phyloP scores from a whole-genome alignment of 495 filamentous ascomycete species.

The Aspergillus conjunctus region DNA sequence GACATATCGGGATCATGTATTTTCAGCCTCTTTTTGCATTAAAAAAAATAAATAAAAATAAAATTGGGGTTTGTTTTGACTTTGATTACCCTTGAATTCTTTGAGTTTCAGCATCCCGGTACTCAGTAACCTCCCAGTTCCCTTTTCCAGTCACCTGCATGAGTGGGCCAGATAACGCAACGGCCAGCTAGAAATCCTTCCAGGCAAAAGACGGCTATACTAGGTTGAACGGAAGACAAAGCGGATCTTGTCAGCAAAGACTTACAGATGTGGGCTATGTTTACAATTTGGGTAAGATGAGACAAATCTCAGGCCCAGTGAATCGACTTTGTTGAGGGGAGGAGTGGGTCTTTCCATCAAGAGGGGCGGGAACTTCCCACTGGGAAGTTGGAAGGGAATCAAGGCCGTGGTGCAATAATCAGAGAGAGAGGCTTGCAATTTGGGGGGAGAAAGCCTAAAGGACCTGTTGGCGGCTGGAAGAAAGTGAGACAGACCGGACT shows the following conservation, averaged over 20 bases:
- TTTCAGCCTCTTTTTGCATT: too few relatives aligned
- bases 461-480: too few relatives aligned
- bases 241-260: background rate
- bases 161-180: constrained; percentile 6
- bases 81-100: background rate
- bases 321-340: background rate
- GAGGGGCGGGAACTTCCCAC: too few relatives aligned
- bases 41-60: too few relatives aligned
- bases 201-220: background rate
- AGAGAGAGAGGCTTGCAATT: background rate
- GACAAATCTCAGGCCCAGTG: background rate
- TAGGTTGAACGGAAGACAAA: background rate
- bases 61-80: background rate
- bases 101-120: background rate
- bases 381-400: background rate
- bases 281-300: background rate
- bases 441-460: background rate
- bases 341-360: background rate
- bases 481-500: background rate
- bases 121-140: background rate
- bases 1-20: too few relatives aligned
- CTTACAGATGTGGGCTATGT: background rate
- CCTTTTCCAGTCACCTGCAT: constrained; percentile 13
- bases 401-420: too few relatives aligned
- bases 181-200: background rate